Evolutionary conservation across 768 basidiomycete species (phyloP), one percentile per base, ranked within the genome.

Genomic region (Ramaria rubella): DNA sequence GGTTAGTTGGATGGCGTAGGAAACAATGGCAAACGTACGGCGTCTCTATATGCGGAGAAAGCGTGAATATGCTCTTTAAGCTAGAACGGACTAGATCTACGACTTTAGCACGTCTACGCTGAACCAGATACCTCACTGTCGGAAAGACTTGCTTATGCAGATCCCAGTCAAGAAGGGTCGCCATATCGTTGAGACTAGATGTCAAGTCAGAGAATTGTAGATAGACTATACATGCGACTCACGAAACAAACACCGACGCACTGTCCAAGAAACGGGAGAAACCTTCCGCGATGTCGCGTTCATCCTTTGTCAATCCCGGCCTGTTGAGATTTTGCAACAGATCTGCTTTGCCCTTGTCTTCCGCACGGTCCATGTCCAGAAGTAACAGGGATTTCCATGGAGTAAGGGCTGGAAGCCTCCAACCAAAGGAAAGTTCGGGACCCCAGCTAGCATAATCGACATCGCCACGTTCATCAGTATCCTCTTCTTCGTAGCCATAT

Each of bases 371-470:
- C 62, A 80, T 72, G 52, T 91, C 86, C 15, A 95, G 65, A 15
- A 93, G 77, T 5, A 98, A 71, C 15, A 98, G 67, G 21, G 90
- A 87, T 66, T 96, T 96, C 95, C 95, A 98, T 5, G 95, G 94
- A 15, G 82, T 77, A 23, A 97, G 76, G 17, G 79, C 72, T 8
- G 87, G 83, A 2, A 92, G 72, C 45, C 77, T 77, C 86, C 86
- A 91, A 2, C 88, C 88, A 55, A 82, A 74, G 62, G 77, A 68
- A 68, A 89, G 76, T 53, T 85, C 85, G 34, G 75, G 76, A 17
- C 85, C 86, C 88, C 90, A 89, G 15, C 26, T 34, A 6, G 71
- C 70, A 45, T 73, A 71, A 17, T 72, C 64, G 31, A 61, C 66
- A 57, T 85, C 81, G 1, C 70, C 67, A 24, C 82, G 81, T 27